Conservation (phyloP, 345 rosid genomes). For the Geranium rotundifolium region DNA sequence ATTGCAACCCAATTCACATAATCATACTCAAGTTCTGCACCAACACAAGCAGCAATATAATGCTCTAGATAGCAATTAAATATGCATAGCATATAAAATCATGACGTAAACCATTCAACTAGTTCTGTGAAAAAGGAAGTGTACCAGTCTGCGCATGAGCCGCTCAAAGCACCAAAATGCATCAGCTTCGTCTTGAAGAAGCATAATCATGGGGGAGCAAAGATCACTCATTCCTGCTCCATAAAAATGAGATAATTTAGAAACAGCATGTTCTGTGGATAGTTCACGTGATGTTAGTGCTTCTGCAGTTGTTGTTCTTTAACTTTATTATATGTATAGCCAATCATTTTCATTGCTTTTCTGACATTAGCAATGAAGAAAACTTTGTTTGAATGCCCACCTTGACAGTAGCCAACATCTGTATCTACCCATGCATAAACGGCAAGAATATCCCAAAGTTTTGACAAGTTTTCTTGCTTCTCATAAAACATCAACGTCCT, state of each 20-base stretch:
- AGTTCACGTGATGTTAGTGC: neutral
- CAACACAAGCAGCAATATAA: too few relatives aligned
- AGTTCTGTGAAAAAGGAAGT: constrained; percentile 2
- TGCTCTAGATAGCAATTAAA: neutral
- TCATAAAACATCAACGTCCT: constrained; percentile 81
- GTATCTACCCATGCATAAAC: constrained; percentile 93
- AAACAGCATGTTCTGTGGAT: neutral
- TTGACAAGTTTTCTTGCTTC: constrained; percentile 77
- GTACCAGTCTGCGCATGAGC: constrained; percentile 95
- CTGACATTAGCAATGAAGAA: too few relatives aligned
- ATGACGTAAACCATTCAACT: neutral
- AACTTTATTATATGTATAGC: too few relatives aligned
- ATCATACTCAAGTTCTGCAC: too few relatives aligned
- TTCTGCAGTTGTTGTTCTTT: too few relatives aligned
- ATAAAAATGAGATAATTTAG: neutral
- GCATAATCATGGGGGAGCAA: constrained; percentile 97
- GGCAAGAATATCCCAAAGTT: constrained; percentile 92
- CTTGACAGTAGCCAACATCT: constrained; percentile 97
- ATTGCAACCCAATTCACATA: too few relatives aligned
- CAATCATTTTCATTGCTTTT: neutral
- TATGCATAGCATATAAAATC: constrained; percentile 1
- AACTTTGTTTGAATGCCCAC: too few relatives aligned
- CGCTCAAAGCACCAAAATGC: constrained; percentile 98
- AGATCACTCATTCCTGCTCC: constrained; percentile 95
- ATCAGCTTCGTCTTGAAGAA: constrained; percentile 88